Evolutionary conservation across 768 basidiomycete genomes (phyloP).

Genomic region (Trametes punicea): DNA sequence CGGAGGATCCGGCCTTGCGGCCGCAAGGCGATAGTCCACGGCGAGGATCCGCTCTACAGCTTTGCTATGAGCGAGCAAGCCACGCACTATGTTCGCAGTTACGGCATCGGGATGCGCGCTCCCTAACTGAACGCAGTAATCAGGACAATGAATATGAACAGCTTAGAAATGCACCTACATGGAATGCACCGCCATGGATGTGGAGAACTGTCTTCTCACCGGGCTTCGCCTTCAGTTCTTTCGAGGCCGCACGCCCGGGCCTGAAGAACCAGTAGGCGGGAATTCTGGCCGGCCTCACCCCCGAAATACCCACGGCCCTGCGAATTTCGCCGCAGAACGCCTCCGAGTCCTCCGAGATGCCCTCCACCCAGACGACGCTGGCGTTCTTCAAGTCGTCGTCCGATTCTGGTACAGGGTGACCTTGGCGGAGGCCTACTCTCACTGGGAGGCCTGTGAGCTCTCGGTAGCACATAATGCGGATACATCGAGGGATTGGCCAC

Average conservation of each 20-base stretch:
- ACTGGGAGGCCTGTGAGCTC: background rate
- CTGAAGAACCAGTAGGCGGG: constrained; percentile 23
- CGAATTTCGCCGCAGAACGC: constrained; percentile 21
- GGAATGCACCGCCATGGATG: constrained; percentile 18
- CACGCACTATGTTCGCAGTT: constrained; percentile 12
- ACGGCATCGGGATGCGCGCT: constrained; percentile 12
- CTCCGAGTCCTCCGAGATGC: constrained; percentile 27
- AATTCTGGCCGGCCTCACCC: constrained; percentile 15
- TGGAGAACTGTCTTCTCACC: constrained; percentile 14
- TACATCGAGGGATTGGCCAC: constrained; percentile 17
- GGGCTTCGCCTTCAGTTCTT: background rate
- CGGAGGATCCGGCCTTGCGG: constrained; percentile 24
- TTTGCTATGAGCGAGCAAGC: constrained; percentile 11
- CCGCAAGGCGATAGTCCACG: constrained; percentile 48
- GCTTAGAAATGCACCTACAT: background rate
- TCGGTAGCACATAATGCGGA: background rate
- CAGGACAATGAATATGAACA: background rate
- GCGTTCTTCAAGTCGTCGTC: constrained; percentile 6
- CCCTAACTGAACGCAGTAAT: constrained; percentile 1
- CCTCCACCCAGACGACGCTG: constrained; percentile 33
- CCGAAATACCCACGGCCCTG: constrained; percentile 4
- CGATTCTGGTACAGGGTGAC: background rate
- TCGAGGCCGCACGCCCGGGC: background rate
- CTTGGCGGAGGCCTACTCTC: background rate
- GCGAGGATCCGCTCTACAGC: constrained; percentile 32